phyloP scores from a whole-genome alignment of 2,329 filamentous ascomycete genomes.

The Aspergillus brunneoviolaceus region DNA sequence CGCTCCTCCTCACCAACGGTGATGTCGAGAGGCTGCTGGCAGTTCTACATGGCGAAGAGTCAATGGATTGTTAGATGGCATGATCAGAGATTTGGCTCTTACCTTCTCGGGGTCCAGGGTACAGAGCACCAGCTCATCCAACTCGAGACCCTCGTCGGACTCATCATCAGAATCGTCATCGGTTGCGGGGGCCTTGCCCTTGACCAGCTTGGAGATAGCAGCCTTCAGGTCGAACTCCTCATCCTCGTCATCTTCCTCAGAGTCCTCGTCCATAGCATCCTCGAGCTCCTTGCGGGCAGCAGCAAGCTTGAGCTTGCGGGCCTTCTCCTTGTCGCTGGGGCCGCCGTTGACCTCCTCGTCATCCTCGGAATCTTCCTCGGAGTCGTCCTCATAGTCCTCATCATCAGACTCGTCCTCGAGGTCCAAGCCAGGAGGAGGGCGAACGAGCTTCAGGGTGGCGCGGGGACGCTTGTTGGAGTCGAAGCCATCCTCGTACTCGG shows the following conservation, averaged over 20 bases:
- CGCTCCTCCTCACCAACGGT: conserved; percentile 84
- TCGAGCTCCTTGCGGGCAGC: conserved; percentile 77
- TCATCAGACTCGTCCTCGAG: conserved; percentile 59
- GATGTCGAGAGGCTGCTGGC: conserved; percentile 93
- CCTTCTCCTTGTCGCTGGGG: conserved; percentile 86
- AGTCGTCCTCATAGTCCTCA: conserved; percentile 50
- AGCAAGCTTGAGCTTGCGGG: conserved; percentile 79
- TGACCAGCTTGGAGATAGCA: conserved; percentile 56
- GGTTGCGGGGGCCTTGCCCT: conserved; percentile 70
- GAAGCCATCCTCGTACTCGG: conserved; percentile 63
- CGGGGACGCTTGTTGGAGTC: conserved; percentile 65
- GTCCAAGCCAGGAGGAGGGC: conserved; percentile 61
- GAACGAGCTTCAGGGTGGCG: conserved; percentile 88
- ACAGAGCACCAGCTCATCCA: conserved; percentile 92
- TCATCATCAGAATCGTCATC: conserved; percentile 62
- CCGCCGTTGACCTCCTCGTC: conserved; percentile 84
- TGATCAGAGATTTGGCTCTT: conserved; percentile 37
- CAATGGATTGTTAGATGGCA: conserved; percentile 8
- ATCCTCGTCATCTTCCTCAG: conserved; percentile 64
- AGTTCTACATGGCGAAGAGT: conserved; percentile 61
- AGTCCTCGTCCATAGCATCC: conserved; percentile 60
- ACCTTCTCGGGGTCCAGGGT: conserved; percentile 92
- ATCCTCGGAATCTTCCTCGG: conserved; percentile 56
- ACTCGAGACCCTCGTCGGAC: conserved; percentile 58
- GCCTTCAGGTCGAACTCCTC: conserved; percentile 56